Conservation (phyloP, 805 yeast genomes). For the Pichia exigua region DNA sequence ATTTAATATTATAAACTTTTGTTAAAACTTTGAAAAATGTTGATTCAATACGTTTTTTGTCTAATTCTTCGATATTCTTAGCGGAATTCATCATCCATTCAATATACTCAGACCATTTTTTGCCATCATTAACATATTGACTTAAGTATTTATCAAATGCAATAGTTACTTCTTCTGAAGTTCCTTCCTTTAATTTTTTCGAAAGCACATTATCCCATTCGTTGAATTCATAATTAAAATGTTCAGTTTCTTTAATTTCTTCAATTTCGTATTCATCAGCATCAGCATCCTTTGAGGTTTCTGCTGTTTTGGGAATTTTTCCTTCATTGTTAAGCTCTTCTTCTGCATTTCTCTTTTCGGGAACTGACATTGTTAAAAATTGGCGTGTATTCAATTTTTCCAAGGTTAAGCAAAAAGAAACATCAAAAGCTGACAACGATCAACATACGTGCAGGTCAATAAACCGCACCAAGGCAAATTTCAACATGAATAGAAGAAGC, state of each 20-base stretch:
- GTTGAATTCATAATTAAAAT: conserved; percentile 46
- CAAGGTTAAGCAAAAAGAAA: neutral
- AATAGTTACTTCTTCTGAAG: conserved; percentile 47
- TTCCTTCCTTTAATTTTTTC: conserved; percentile 37
- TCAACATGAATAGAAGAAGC: neutral
- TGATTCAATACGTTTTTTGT: conserved; percentile 54
- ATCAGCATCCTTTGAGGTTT: conserved; percentile 34
- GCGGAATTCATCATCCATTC: conserved; percentile 28
- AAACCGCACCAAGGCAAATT: neutral
- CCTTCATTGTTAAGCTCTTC: neutral
- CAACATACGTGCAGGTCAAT: neutral
- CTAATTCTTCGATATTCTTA: conserved; percentile 51
- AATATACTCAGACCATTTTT: conserved; percentile 70
- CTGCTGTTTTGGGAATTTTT: neutral
- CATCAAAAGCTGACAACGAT: neutral
- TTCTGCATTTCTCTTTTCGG: conserved; percentile 1
- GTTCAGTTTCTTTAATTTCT: conserved; percentile 30
- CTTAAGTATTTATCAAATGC: conserved; percentile 53
- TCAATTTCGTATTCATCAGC: conserved; percentile 36
- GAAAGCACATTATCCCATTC: conserved; percentile 42
- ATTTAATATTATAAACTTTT: conserved; percentile 50
- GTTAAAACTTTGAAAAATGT: conserved; percentile 60
- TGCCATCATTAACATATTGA: conserved; percentile 60
- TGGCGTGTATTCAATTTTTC: neutral
- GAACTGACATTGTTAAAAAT: neutral